Evolutionary conservation across 148 eudicot genomes (phyloP), one percentile per base, ranked within the genome.

Genomic region (Rhododendron molle): DNA sequence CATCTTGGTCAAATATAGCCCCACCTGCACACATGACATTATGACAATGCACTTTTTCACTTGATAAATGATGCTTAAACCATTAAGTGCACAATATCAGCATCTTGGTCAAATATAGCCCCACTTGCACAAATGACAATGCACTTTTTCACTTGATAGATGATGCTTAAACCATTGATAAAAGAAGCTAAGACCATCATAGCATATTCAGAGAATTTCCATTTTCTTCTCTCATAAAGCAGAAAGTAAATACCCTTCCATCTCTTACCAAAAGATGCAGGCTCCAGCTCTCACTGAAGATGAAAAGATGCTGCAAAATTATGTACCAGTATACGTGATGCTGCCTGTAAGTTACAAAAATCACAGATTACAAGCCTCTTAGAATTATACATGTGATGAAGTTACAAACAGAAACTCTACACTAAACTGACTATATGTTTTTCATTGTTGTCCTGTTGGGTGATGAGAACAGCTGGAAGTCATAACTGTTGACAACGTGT

Each of bases 301-400:
- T 56, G 92, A 89, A 34, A 88, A 87, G 86, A 85, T 89, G 89
- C 50, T 92, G 28, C 90, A 89, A 78, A 96, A 96, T 89, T 96
- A 96, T 83, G 98, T 93, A 58, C 98, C 96, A 69, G 88, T 96
- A 43, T 96, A 84, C 58, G 96, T 93, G 78, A 96, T 96, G 98
- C 93, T 96, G 78, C 98, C 91, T 46, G 98, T 96, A 91, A 90
- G 91, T 84, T 46, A 23, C 49, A 13, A 67, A 11, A 32, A 34
- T 32, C n/a, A 30, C 40, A 16, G 18, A 47, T 11, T 47, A 71
- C 16, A 21, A 80, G 20, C 44, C 40, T 28, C 23, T 23, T n/a
- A 44, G 32, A 26, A 1, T 2, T 18, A 3, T 14, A 5, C 65
- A 62, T 62, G 16, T 28, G 43, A 46, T 6, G 13, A 47, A 26